Percentiles rank a stretch among this genome's conserved stretches.
Evolutionary conservation across 306 rosid species (phyloP).

Genomic region (Pyrus communis): DNA sequence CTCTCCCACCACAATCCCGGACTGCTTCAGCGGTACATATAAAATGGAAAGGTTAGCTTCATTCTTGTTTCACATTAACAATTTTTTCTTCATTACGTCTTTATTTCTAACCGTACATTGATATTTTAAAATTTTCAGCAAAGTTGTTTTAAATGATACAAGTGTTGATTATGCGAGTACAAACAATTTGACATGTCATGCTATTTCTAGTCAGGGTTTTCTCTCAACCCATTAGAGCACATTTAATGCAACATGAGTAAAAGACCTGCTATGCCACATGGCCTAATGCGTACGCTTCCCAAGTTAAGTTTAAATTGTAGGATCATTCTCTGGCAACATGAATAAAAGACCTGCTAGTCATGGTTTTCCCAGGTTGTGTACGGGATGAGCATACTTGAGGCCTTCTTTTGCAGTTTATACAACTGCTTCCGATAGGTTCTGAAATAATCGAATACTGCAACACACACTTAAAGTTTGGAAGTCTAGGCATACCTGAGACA

Average conservation of each 20-base stretch:
- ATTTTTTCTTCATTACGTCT: not conserved
- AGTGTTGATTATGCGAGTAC: not conserved
- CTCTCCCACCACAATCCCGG: not conserved
- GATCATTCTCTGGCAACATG: not conserved
- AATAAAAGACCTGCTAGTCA: too few species aligned
- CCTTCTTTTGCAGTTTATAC: too few species aligned
- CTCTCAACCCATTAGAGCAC: not conserved
- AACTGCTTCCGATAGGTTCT: too few species aligned
- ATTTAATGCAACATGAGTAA: not conserved
- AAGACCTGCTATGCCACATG: too few species aligned
- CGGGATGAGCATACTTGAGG: too few species aligned
- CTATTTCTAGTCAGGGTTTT: not conserved
- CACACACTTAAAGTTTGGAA: not conserved
- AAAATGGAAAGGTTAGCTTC: conserved; percentile 14
- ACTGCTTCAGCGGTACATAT: not conserved
- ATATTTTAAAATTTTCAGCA: not conserved
- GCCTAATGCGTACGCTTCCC: too few species aligned
- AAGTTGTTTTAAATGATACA: not conserved
- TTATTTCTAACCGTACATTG: not conserved
- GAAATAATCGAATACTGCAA: not conserved
- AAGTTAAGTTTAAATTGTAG: too few species aligned
- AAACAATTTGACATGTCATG: not conserved
- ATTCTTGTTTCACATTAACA: not conserved
- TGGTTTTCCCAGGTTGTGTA: not conserved
- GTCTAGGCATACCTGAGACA: not conserved